These are phyloP conservation scores for Lasiodiplodia gonubiensis DNA, from an alignment of 2,329 filamentous ascomycete genomes.

Conservation along the genomic window DNA sequence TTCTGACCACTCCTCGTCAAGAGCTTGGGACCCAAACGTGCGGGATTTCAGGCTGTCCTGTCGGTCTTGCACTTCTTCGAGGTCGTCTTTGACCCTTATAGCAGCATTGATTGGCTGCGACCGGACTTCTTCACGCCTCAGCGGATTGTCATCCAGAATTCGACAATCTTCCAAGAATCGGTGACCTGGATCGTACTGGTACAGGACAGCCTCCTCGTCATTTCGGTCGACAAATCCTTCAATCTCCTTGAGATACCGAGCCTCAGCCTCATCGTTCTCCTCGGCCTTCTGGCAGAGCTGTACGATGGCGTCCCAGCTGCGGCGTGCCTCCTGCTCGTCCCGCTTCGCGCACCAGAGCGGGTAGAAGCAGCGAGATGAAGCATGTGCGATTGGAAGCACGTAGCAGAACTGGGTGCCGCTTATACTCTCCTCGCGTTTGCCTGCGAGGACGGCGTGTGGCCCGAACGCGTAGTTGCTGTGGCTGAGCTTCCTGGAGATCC, in stretches of 20 bases:
- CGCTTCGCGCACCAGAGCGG: not conserved
- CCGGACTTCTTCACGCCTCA: not conserved
- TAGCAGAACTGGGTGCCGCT: not conserved
- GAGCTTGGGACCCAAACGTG: not conserved
- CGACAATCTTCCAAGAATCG: too few species aligned
- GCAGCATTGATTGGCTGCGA: not conserved
- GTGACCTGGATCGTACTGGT: too few species aligned
- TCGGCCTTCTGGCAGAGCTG: too few species aligned
- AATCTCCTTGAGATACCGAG: too few species aligned
- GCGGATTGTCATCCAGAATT: not conserved
- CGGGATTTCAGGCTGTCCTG: too few species aligned
- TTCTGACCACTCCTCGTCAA: too few species aligned
- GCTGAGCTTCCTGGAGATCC: not conserved
- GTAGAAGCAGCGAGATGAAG: not conserved
- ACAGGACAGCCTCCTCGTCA: too few species aligned
- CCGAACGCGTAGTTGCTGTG: not conserved
- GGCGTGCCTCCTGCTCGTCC: not conserved
- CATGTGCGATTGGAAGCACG: not conserved
- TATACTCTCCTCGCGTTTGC: not conserved
- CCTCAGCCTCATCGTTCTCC: too few species aligned
- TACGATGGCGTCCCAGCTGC: too few species aligned
- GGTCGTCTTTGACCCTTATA: not conserved
- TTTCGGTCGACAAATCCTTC: too few species aligned
- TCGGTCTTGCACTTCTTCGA: not conserved
- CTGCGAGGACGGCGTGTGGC: constrained; percentile 1